Evolutionary conservation across 208 protist genomes (phyloP).

Genomic region (Trypanosomatidae sp.): DNA sequence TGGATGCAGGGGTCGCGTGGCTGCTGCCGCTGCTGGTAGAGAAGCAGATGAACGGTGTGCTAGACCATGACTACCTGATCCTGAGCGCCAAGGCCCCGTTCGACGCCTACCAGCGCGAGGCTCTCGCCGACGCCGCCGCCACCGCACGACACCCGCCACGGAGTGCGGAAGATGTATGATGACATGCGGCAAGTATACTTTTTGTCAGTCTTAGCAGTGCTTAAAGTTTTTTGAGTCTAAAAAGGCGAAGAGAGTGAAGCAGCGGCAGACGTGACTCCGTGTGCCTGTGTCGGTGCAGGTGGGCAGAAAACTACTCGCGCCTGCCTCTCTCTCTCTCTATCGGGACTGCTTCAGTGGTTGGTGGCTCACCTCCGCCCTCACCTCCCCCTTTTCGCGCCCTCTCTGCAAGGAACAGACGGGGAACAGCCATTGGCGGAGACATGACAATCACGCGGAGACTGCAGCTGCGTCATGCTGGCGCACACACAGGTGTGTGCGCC

Average conservation of each 20-base stretch:
- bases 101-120: conserved; percentile 42
- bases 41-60: conserved; percentile 75
- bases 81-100: conserved; percentile 66
- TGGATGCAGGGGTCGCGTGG: conserved; percentile 51
- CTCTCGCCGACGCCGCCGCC: conserved; percentile 7
- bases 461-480: not conserved
- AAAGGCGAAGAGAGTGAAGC: not conserved
- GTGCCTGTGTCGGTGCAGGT: not conserved
- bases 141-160: not conserved
- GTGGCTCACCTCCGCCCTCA: not conserved
- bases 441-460: not conserved
- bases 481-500: not conserved
- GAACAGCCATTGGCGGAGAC: not conserved
- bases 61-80: conserved; percentile 63
- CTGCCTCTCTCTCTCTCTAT: not conserved
- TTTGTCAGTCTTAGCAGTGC: not conserved
- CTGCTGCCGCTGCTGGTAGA: conserved; percentile 78
- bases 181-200: not conserved
- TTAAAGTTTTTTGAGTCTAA: not conserved
- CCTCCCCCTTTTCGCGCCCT: not conserved
- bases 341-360: not conserved
- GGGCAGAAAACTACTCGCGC: not conserved
- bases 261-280: not conserved
- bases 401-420: not conserved
- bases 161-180: not conserved